Evolutionary conservation across 352 stramenopile genomes (phyloP).

Genomic region (Pythium monospermum): DNA sequence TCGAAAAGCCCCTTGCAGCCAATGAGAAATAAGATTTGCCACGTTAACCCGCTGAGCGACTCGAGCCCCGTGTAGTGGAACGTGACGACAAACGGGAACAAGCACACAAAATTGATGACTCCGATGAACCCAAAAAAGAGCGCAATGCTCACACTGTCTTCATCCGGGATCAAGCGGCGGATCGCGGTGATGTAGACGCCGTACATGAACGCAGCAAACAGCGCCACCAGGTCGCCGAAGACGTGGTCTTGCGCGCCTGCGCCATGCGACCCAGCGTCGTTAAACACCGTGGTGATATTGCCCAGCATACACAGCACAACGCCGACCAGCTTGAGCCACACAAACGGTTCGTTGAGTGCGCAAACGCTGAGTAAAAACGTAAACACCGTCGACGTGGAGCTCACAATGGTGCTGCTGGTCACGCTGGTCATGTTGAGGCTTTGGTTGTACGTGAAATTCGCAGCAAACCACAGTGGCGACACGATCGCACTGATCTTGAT

Average conservation of each 20-base stretch:
- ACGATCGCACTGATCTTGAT: slow-evolving; percentile 64
- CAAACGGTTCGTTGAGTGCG: slow-evolving; percentile 75
- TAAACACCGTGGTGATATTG: slow-evolving; percentile 82
- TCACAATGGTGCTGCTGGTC: slow-evolving; percentile 93
- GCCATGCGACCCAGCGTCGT: slow-evolving; percentile 37
- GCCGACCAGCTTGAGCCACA: slow-evolving; percentile 72
- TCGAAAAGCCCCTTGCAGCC: slow-evolving; percentile 90
- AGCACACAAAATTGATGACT: slow-evolving; percentile 79
- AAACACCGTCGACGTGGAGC: slow-evolving; percentile 91
- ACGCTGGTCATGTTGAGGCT: slow-evolving; percentile 90
- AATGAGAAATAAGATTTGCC: slow-evolving; percentile 81
- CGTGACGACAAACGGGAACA: slow-evolving; percentile 61
- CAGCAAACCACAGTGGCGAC: slow-evolving; percentile 92
- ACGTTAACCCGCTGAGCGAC: slow-evolving; percentile 46
- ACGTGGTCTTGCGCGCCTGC: slow-evolving; percentile 34
- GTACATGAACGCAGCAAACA: slow-evolving; percentile 89
- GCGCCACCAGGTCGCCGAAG: slow-evolving; percentile 53
- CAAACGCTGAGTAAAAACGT: slow-evolving; percentile 89
- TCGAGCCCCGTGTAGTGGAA: slow-evolving; percentile 61
- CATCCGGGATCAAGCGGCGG: slow-evolving; percentile 66
- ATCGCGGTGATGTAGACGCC: slow-evolving; percentile 92
- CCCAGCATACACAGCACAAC: slow-evolving; percentile 85
- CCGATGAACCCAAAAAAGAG: slow-evolving; percentile 95
- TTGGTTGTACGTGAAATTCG: slow-evolving; percentile 93
- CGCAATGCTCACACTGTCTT: slow-evolving; percentile 86